A percentile compares a stretch with the other conserved stretches of the same genome.
Evolutionary conservation across 1,284 basidiomycete species (phyloP).

Genomic region (Fomes fomentarius): DNA sequence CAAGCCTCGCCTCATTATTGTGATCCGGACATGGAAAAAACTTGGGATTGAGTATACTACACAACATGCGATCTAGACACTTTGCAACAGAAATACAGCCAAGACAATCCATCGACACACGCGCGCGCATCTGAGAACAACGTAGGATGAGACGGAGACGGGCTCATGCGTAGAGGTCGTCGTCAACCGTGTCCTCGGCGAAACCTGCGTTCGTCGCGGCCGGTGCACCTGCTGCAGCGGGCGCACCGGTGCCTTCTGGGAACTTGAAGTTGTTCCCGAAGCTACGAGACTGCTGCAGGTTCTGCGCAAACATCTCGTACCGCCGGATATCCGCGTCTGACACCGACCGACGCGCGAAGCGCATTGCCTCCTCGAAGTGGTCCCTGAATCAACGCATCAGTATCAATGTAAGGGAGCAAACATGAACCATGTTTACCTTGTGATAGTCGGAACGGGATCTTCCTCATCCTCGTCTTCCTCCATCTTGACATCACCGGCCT

Average conservation of each 20-base stretch:
- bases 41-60: too few relatives aligned
- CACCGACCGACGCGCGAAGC: conserved; percentile 89
- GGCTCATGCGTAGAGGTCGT: conserved; percentile 82
- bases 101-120: conserved; percentile 15
- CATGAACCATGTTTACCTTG: conserved; percentile 47
- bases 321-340: conserved; percentile 94
- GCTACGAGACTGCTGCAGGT: conserved; percentile 85
- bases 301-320: conserved; percentile 92
- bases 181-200: conserved; percentile 79
- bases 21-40: too few relatives aligned
- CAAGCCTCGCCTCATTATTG: neutral
- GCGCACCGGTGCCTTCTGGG: conserved; percentile 75
- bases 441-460: conserved; percentile 97
- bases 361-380: conserved; percentile 99
- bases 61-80: conserved; percentile 26
- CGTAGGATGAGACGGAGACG: too few relatives aligned
- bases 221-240: conserved; percentile 49
- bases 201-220: conserved; percentile 77
- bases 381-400: conserved; percentile 48
- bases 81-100: conserved; percentile 17
- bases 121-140: neutral
- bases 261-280: conserved; percentile 95
- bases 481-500: conserved; percentile 72
- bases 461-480: conserved; percentile 81
- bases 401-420: neutral